Evolutionary conservation across 1,284 basidiomycete genomes (phyloP).

Genomic region (Gymnopus androsaceus): DNA sequence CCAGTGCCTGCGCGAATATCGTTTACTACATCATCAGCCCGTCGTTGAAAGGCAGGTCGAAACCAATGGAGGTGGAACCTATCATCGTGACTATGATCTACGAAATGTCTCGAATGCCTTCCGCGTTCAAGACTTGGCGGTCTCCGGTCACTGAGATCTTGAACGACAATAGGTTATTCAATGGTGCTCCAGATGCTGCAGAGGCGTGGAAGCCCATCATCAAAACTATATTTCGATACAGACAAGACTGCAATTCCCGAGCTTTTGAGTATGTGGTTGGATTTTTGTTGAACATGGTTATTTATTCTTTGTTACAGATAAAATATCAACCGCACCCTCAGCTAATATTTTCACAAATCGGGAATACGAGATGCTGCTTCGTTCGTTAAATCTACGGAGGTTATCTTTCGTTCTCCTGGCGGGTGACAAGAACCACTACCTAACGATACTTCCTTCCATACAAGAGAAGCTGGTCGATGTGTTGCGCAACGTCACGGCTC

Average conservation of each 20-base stretch:
- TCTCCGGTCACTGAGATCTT: constrained; percentile 80
- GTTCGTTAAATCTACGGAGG: constrained; percentile 88
- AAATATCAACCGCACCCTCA: constrained; percentile 83
- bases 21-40: constrained; percentile 87
- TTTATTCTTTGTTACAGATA: constrained; percentile 48
- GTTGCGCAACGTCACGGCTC: constrained; percentile 77
- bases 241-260: constrained; percentile 90
- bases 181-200: constrained; percentile 58
- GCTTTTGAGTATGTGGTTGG: constrained; percentile 61
- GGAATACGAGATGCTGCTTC: constrained; percentile 89
- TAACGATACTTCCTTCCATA: constrained; percentile 88
- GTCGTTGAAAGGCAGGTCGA: constrained; percentile 71
- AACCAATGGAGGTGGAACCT: constrained; percentile 71
- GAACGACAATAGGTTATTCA: constrained; percentile 88
- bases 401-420: constrained; percentile 85
- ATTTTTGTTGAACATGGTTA: constrained; percentile 9
- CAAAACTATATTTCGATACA: constrained; percentile 76
- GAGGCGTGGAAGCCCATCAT: constrained; percentile 79
- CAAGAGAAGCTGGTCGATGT: constrained; percentile 98
- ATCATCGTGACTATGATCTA: constrained; percentile 68
- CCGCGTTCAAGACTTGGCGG: constrained; percentile 86
- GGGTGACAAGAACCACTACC: constrained; percentile 87
- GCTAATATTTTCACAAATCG: constrained; percentile 97
- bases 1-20: constrained; percentile 78
- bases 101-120: constrained; percentile 80